Evolutionary conservation across 2,329 filamentous ascomycete species (phyloP).

Genomic region (Chrysoporthe austroafricana): DNA sequence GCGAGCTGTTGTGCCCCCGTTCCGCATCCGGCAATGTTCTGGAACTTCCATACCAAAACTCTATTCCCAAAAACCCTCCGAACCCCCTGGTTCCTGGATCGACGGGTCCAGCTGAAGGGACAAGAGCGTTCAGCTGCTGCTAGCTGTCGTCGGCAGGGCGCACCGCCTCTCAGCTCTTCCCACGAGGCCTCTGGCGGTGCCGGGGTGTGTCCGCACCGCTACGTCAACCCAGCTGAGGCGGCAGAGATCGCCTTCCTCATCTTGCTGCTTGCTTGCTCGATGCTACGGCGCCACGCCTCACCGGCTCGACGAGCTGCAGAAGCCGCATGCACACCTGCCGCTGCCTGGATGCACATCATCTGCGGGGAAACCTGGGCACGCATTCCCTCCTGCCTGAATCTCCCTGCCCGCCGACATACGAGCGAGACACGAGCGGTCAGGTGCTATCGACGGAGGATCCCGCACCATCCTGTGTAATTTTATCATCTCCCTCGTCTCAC

Average conservation of each 20-base stretch:
- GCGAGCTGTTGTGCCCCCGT: not conserved
- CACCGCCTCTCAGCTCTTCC: not conserved
- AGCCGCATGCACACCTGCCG: not conserved
- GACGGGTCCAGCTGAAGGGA: not conserved
- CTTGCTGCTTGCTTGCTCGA: constrained; percentile 4
- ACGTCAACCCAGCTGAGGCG: not conserved
- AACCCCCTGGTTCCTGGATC: not conserved
- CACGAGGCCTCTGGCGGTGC: constrained; percentile 7
- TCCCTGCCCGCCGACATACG: not conserved
- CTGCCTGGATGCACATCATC: constrained; percentile 10
- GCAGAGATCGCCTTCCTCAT: constrained; percentile 3
- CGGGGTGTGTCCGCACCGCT: not conserved
- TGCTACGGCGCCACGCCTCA: constrained; percentile 17
- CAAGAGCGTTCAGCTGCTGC: not conserved
- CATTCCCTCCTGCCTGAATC: not conserved
- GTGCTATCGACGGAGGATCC: not conserved
- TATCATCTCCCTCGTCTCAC: not conserved
- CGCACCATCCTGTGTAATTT: not conserved
- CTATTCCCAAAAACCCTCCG: not conserved
- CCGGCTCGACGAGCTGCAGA: constrained; percentile 16
- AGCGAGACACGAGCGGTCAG: not conserved
- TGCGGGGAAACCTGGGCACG: constrained; percentile 9
- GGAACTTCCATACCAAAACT: not conserved
- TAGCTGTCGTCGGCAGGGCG: not conserved
- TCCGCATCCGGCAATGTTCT: constrained; percentile 8